These are phyloP conservation scores for Didymella exigua DNA, from an alignment of 2,329 filamentous ascomycete species.

Conservation along the genomic window DNA sequence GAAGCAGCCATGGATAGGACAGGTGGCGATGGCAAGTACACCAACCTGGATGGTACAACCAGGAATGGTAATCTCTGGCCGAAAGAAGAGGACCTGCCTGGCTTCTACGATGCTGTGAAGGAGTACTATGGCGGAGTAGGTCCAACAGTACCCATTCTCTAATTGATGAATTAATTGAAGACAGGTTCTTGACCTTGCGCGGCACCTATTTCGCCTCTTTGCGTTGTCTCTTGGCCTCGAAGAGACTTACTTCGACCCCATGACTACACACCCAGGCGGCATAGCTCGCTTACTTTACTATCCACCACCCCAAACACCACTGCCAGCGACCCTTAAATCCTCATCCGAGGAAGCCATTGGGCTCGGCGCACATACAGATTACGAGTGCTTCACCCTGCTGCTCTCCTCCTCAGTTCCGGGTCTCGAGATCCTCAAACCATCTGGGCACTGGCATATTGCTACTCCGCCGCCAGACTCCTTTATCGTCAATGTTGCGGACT, in stretches of 20 bases:
- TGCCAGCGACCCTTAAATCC: neutral
- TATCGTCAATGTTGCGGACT: constrained; percentile 61
- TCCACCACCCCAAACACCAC: constrained; percentile 35
- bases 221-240: constrained; percentile 47
- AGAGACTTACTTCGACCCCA: constrained; percentile 49
- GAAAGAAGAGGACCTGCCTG: constrained; percentile 46
- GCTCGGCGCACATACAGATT: constrained; percentile 48
- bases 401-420: constrained; percentile 37
- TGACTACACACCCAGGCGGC: constrained; percentile 50
- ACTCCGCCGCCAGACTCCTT: constrained; percentile 51
- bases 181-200: constrained; percentile 45
- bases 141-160: neutral
- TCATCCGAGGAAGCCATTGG: constrained; percentile 39
- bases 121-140: constrained; percentile 48
- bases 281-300: constrained; percentile 51
- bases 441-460: constrained; percentile 40
- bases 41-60: constrained; percentile 48
- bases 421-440: constrained; percentile 43
- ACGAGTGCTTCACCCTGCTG: constrained; percentile 45
- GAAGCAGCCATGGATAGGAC: constrained; percentile 48
- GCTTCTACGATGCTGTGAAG: constrained; percentile 46
- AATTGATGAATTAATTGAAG: neutral
- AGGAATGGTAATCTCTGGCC: constrained; percentile 50
- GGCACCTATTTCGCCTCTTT: constrained; percentile 51
- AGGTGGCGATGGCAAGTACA: constrained; percentile 51